phyloP scores from a whole-genome alignment of 2,329 filamentous ascomycete genomes.

The Colletotrichum incanum region DNA sequence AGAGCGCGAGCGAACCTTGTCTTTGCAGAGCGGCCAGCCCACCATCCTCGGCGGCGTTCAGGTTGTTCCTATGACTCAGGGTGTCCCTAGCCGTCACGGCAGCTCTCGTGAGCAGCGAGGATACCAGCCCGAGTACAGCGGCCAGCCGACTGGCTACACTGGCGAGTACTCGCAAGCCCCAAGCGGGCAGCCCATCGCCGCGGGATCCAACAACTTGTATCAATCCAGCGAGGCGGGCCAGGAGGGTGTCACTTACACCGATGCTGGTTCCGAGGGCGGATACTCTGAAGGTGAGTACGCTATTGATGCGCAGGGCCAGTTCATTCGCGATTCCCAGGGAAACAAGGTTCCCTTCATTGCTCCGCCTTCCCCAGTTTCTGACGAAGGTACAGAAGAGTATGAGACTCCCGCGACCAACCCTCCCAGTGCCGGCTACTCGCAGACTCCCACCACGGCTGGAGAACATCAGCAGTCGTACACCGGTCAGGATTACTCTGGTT shows the following conservation, averaged over 20 bases:
- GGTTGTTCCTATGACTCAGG: slow-evolving; percentile 92
- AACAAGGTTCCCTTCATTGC: slow-evolving; percentile 70
- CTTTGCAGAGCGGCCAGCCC: slow-evolving; percentile 89
- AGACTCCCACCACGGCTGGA: slow-evolving; percentile 52
- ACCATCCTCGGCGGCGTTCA: slow-evolving; percentile 94
- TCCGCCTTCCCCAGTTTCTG: slow-evolving; percentile 64
- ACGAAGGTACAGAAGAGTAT: slow-evolving; percentile 70
- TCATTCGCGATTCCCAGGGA: slow-evolving; percentile 73
- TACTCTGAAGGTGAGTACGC: slow-evolving; percentile 82
- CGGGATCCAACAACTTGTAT: slow-evolving; percentile 48
- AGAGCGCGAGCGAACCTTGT: slow-evolving; percentile 87
- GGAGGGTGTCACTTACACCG: slow-evolving; percentile 40
- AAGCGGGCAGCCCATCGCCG: slow-evolving; percentile 58
- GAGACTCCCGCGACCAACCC: slow-evolving; percentile 65
- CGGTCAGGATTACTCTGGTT: slow-evolving; percentile 74
- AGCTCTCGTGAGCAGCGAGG: slow-evolving; percentile 59
- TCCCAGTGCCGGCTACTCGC: slow-evolving; percentile 52
- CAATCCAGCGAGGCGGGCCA: slow-evolving; percentile 30
- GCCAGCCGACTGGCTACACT: slow-evolving; percentile 50
- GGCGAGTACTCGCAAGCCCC: slow-evolving; percentile 60
- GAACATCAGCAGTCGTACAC: slow-evolving; percentile 45
- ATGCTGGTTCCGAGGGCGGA: slow-evolving; percentile 69
- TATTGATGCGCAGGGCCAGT: slow-evolving; percentile 73
- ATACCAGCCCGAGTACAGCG: slow-evolving; percentile 47
- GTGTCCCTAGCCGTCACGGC: slow-evolving; percentile 70